Conservation (phyloP, 768 basidiomycete species). For the Hirschioporus abietinus region DNA sequence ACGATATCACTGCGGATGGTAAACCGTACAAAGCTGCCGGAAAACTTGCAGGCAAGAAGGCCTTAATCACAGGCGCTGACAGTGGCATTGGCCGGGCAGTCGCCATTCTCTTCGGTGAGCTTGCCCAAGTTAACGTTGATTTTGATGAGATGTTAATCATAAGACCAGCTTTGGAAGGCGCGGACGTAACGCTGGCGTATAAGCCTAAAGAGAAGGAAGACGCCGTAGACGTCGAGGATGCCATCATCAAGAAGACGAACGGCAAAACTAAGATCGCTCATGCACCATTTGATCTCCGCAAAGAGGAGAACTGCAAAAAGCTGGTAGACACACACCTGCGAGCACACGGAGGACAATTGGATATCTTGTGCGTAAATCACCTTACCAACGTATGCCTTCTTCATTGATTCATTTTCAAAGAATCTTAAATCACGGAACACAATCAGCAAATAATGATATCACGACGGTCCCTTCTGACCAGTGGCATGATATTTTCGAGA, state of each 20-base stretch:
- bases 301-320: constrained; percentile 31
- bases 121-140: not conserved
- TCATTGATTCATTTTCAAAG: constrained; percentile 18
- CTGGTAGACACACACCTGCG: constrained; percentile 35
- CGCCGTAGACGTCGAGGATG: constrained; percentile 29
- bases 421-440: constrained; percentile 39
- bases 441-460: constrained; percentile 34
- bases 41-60: constrained; percentile 43
- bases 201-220: constrained; percentile 34
- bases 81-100: constrained; percentile 42
- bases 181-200: constrained; percentile 27
- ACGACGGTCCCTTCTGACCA: constrained; percentile 32
- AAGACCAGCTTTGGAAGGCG: constrained; percentile 29
- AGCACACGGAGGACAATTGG: constrained; percentile 28
- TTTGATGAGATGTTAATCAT: not conserved
- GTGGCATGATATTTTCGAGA: constrained; percentile 37
- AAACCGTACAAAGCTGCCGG: constrained; percentile 38
- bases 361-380: constrained; percentile 30
- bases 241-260: constrained; percentile 34
- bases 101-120: constrained; percentile 33
- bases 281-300: constrained; percentile 32
- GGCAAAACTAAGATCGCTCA: constrained; percentile 32
- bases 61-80: constrained; percentile 46
- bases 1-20: constrained; percentile 40
- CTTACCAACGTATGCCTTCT: not conserved